Evolutionary conservation across 192 early-diverging fungal species (phyloP).

Genomic region (Ramicandelaber brevisporus): DNA sequence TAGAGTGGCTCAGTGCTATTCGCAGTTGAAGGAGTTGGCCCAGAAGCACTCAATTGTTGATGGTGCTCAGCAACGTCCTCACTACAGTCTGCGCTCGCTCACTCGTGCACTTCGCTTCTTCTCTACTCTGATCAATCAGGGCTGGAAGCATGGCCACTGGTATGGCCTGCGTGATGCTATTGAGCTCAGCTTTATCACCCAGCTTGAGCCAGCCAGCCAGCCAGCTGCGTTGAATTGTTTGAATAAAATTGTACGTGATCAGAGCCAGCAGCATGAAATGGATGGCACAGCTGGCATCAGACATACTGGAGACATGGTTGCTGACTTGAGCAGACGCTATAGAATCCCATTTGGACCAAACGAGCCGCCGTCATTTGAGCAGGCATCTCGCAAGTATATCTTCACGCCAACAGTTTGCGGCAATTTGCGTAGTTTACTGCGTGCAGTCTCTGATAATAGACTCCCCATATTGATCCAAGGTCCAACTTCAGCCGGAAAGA

Average conservation of each 20-base stretch:
- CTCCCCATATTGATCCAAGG: conserved; percentile 96
- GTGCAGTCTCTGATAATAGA: conserved; percentile 70
- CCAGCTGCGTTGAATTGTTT: conserved; percentile 7
- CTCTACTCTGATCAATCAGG: too few relatives aligned
- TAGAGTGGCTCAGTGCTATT: conserved; percentile 60
- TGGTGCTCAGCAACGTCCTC: conserved; percentile 64
- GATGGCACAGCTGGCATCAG: too few relatives aligned
- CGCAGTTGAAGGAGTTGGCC: conserved; percentile 39
- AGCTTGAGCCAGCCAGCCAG: conserved; percentile 46
- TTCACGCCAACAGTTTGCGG: conserved; percentile 62
- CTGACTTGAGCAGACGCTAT: too few relatives aligned
- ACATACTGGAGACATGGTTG: conserved; percentile 14
- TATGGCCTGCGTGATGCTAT: conserved; percentile 84
- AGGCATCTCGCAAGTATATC: conserved; percentile 30
- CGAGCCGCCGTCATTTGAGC: conserved; percentile 21
- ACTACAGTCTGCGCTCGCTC: conserved; percentile 82
- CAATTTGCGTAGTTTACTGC: conserved; percentile 68
- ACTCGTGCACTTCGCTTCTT: conserved; percentile 67
- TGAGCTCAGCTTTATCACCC: conserved; percentile 86
- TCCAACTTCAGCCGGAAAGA: conserved; percentile 93
- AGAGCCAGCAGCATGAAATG: too few relatives aligned
- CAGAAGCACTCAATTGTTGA: conserved; percentile 52
- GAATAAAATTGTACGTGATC: too few relatives aligned
- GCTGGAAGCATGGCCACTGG: too few relatives aligned
- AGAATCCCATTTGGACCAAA: too few relatives aligned